Conservation (phyloP, 1,284 basidiomycete genomes). For the Marasmius fiardii region DNA sequence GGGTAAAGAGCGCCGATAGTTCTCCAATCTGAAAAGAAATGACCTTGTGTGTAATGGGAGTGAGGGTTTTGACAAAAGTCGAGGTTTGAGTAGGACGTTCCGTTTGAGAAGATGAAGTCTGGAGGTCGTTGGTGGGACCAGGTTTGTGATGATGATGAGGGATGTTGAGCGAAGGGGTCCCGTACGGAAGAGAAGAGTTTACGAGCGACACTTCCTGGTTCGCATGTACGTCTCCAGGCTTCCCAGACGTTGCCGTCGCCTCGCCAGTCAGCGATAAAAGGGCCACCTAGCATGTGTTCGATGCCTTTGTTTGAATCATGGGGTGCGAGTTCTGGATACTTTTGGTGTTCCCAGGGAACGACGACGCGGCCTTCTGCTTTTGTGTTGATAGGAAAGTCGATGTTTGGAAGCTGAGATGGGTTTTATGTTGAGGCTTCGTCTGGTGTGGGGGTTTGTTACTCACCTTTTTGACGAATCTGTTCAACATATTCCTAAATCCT, state of each 20-base stretch:
- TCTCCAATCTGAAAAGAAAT: constrained; percentile 95
- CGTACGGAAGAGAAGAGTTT: constrained; percentile 77
- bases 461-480: constrained; percentile 67
- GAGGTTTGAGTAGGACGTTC: constrained; percentile 53
- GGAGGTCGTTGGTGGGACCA: constrained; percentile 31
- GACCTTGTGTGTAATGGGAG: constrained; percentile 83
- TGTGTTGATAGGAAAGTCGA: constrained; percentile 90
- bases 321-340: constrained; percentile 65
- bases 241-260: constrained; percentile 89
- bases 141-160: constrained; percentile 16
- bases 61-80: constrained; percentile 83
- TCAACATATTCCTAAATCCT: constrained; percentile 74
- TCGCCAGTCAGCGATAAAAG: constrained; percentile 83
- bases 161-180: constrained; percentile 23
- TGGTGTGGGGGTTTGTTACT: no score
- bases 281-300: constrained; percentile 57
- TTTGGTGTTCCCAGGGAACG: constrained; percentile 80
- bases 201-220: constrained; percentile 75
- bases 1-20: constrained; percentile 84
- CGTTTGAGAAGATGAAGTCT: constrained; percentile 59
- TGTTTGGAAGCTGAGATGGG: constrained; percentile 71
- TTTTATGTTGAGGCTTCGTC: no score
- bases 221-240: constrained; percentile 85
- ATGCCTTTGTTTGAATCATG: constrained; percentile 54
- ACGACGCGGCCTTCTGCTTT: constrained; percentile 90